These are phyloP conservation scores for Aegilops tauschii DNA, from an alignment of 176 grass and related monocot genomes.

Conservation along the genomic window DNA sequence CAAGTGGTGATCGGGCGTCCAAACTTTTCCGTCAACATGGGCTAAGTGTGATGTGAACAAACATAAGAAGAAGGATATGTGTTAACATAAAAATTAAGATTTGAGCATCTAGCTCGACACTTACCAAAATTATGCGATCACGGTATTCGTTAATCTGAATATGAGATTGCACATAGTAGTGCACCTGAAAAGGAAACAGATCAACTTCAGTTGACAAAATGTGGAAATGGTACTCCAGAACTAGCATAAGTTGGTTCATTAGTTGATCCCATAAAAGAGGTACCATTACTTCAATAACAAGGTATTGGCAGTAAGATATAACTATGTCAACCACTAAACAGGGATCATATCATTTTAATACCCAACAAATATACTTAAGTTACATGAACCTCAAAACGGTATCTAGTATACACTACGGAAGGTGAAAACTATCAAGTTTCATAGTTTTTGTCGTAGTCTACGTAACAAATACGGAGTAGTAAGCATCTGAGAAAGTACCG, in stretches of 20 bases:
- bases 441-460: constrained; percentile 1
- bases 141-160: constrained; percentile 99
- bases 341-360: constrained; percentile 1
- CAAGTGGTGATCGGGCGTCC: constrained; percentile 54
- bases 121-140: constrained; percentile 82
- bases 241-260: not conserved
- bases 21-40: constrained; percentile 59
- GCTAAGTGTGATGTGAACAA: constrained; percentile 44
- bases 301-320: not conserved
- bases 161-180: constrained; percentile 98
- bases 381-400: constrained; percentile 18
- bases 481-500: constrained; percentile 53
- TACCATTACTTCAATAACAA: not conserved
- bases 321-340: constrained; percentile 1
- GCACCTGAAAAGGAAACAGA: constrained; percentile 56
- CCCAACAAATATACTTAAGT: not conserved
- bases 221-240: not conserved
- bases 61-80: constrained; percentile 2
- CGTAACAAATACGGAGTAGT: constrained; percentile 12
- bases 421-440: not conserved
- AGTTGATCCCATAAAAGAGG: not conserved
- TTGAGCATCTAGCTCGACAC: constrained; percentile 1
- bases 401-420: not conserved
- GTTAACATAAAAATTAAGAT: not conserved
- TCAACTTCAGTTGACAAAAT: constrained; percentile 9